These are phyloP conservation scores for Wickerhamiella bombiphila DNA, from an alignment of 805 yeast species.

Conservation along the genomic window DNA sequence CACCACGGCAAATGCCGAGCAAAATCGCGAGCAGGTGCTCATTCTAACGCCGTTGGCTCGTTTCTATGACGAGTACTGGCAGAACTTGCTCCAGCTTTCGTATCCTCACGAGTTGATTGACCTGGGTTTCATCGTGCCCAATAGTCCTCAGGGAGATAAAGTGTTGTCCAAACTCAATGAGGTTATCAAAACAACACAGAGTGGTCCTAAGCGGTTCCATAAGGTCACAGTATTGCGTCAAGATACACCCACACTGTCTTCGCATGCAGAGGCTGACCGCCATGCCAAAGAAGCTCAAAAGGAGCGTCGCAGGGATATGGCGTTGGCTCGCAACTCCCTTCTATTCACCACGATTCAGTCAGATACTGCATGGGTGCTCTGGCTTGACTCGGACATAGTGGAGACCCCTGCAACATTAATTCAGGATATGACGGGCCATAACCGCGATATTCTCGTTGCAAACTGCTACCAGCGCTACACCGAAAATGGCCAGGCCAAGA, in stretches of 20 bases:
- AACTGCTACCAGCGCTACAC: slow-evolving; percentile 79
- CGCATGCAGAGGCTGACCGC: slow-evolving; percentile 73
- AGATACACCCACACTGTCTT: slow-evolving; percentile 57
- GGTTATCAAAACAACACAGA: slow-evolving; percentile 59
- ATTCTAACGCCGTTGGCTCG: slow-evolving; percentile 82
- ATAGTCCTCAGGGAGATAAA: slow-evolving; percentile 64
- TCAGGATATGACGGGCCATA: slow-evolving; percentile 74
- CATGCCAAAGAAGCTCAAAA: slow-evolving; percentile 81
- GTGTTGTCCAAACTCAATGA: slow-evolving; percentile 59
- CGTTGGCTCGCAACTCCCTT: slow-evolving; percentile 83
- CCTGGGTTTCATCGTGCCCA: slow-evolving; percentile 83
- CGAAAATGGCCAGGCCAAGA: slow-evolving; percentile 42
- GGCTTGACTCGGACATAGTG: slow-evolving; percentile 91
- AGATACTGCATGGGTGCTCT: slow-evolving; percentile 82
- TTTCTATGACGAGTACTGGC: slow-evolving; percentile 80
- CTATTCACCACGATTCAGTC: slow-evolving; percentile 81
- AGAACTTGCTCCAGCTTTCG: slow-evolving; percentile 52
- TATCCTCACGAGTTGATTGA: slow-evolving; percentile 80
- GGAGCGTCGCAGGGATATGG: slow-evolving; percentile 81
- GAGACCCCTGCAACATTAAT: slow-evolving; percentile 75
- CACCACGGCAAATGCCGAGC: slow-evolving; percentile 55
- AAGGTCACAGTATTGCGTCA: slow-evolving; percentile 83
- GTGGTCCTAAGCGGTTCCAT: slow-evolving; percentile 49
- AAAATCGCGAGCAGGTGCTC: slow-evolving; percentile 67
- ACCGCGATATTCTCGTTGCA: slow-evolving; percentile 80